Percentiles rank a stretch among this genome's conserved stretches.
These are phyloP conservation scores for Claviceps spartinae DNA, from an alignment of 2,329 filamentous ascomycete genomes.

Conservation along the genomic window DNA sequence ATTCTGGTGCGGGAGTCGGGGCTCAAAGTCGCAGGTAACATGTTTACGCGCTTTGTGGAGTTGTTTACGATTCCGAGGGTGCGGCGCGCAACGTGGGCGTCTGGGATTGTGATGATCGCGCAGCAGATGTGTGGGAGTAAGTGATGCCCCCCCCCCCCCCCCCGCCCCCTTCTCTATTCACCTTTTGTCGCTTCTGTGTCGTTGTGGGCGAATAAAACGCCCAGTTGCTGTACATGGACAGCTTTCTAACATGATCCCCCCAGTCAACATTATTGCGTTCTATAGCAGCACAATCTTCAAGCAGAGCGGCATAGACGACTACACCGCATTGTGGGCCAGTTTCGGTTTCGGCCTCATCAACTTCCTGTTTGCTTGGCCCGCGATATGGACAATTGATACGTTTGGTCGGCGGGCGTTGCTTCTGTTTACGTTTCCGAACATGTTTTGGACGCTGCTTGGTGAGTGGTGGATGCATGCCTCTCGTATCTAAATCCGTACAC, in stretches of 20 bases:
- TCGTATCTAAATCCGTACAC: not conserved
- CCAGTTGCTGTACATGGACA: not conserved
- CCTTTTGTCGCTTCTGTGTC: not conserved
- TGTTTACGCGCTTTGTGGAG: slow-evolving; percentile 37
- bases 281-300: slow-evolving; percentile 14
- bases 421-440: slow-evolving; percentile 21
- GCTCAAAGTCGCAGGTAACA: slow-evolving; percentile 27
- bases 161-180: not conserved
- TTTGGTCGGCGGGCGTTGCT: slow-evolving; percentile 12
- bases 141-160: not conserved
- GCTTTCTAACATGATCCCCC: not conserved
- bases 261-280: slow-evolving; percentile 32
- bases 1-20: slow-evolving; percentile 15
- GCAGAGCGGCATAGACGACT: slow-evolving; percentile 22
- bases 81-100: slow-evolving; percentile 50
- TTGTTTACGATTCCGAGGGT: slow-evolving; percentile 44
- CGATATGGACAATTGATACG: slow-evolving; percentile 19
- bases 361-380: slow-evolving; percentile 17
- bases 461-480: not conserved
- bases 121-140: slow-evolving; percentile 45
- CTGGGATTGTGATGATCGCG: slow-evolving; percentile 53
- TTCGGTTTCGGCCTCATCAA: slow-evolving; percentile 18
- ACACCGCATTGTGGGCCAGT: slow-evolving; percentile 18
- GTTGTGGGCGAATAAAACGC: not conserved
- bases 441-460: slow-evolving; percentile 16